Percentiles rank a stretch among this genome's conserved stretches.
phyloP scores from a whole-genome alignment of 169 alveolate genomes.

The Cryptosporidium muris region DNA sequence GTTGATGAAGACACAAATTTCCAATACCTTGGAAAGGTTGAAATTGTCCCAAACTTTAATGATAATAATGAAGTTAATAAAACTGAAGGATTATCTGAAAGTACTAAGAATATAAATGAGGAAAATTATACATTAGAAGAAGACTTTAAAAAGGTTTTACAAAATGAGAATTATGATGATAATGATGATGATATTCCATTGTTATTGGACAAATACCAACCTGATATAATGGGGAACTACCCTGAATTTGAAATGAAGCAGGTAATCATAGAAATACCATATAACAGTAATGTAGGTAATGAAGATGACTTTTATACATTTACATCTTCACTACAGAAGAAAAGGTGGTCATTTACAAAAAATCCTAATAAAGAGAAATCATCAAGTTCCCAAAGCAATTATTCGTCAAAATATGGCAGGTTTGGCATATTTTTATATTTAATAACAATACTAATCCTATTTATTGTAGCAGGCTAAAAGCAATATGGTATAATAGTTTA shows the following conservation, averaged over 20 bases:
- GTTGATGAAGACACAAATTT: slow-evolving; percentile 38
- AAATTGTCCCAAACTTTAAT: slow-evolving; percentile 15
- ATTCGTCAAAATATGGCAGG: no score
- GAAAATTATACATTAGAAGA: not conserved
- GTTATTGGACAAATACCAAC: slow-evolving; percentile 61
- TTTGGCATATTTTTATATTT: no score
- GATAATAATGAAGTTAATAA: not conserved
- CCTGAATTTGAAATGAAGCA: slow-evolving; percentile 66
- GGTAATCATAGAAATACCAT: not conserved
- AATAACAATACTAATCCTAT: no score
- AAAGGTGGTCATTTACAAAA: not conserved
- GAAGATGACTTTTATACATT: not conserved
- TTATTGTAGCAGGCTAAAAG: no score
- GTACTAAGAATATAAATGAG: not conserved
- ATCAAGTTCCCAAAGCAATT: no score
- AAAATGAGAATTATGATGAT: not conserved
- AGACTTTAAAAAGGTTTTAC: not conserved
- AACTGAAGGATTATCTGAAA: not conserved
- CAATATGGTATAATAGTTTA: no score
- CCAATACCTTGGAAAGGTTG: slow-evolving; percentile 60
- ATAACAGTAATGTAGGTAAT: not conserved
- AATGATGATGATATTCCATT: slow-evolving; percentile 18
- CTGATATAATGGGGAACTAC: slow-evolving; percentile 41
- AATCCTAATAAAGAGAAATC: no score
- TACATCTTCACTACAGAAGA: not conserved